Conservation (phyloP, 805 yeast genomes). For the Kurtzmaniella fragi region DNA sequence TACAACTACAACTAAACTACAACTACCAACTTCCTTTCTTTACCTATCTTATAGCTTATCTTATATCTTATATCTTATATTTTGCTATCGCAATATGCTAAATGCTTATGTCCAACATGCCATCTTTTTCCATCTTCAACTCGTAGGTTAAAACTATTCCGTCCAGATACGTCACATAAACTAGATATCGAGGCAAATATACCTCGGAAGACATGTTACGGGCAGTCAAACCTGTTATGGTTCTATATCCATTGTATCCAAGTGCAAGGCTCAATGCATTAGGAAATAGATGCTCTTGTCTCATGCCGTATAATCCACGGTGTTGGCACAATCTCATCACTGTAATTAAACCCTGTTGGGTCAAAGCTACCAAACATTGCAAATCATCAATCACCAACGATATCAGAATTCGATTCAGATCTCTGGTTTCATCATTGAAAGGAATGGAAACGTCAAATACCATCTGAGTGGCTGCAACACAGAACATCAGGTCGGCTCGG, state of each 20-base stretch:
- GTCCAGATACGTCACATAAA: conserved; percentile 31
- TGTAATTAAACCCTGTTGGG: conserved; percentile 34
- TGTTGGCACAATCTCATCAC: conserved; percentile 32
- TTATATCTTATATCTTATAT: too few relatives aligned
- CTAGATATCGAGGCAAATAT: conserved; percentile 18
- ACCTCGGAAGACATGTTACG: conserved; percentile 18
- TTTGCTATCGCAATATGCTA: neutral
- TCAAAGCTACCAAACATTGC: conserved; percentile 27
- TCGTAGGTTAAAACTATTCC: conserved; percentile 23
- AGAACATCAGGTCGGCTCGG: conserved; percentile 39
- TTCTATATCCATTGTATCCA: conserved; percentile 23
- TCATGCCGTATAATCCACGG: conserved; percentile 35
- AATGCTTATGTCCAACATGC: neutral
- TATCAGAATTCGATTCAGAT: conserved; percentile 32
- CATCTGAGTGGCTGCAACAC: conserved; percentile 42
- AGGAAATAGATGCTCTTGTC: conserved; percentile 40
- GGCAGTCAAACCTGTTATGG: conserved; percentile 28
- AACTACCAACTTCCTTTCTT: too few relatives aligned
- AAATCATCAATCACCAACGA: conserved; percentile 30
- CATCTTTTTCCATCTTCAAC: conserved; percentile 7
- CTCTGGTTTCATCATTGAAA: conserved; percentile 28
- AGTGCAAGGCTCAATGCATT: conserved; percentile 22
- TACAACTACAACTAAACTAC: too few relatives aligned
- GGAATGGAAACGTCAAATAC: conserved; percentile 37
- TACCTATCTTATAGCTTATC: too few relatives aligned